Conservation (phyloP, 768 basidiomycete species). For the Tulasnella sp. region DNA sequence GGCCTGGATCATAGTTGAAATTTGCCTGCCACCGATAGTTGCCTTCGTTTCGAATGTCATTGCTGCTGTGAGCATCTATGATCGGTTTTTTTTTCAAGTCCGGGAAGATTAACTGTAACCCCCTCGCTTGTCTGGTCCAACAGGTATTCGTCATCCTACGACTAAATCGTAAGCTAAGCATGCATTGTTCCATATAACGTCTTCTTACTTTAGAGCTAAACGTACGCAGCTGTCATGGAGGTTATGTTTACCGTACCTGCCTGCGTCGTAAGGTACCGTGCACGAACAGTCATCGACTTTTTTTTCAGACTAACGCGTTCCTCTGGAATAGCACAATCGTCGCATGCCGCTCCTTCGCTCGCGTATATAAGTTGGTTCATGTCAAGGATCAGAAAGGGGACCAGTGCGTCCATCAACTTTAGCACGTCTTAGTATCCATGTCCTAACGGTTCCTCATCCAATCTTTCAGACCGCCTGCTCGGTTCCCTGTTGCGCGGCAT, state of each 20-base stretch:
- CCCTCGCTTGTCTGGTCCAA: not conserved
- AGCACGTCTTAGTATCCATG: not conserved
- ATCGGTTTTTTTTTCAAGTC: not conserved
- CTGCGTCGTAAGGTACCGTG: not conserved
- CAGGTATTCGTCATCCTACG: constrained; percentile 5
- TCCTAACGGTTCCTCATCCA: not conserved
- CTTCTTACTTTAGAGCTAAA: not conserved
- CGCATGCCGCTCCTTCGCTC: constrained; percentile 8
- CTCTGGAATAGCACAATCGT: constrained; percentile 1
- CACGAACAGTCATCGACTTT: not conserved
- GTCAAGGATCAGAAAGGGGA: not conserved
- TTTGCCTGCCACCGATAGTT: not conserved
- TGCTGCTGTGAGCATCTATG: not conserved
- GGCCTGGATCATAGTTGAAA: not conserved
- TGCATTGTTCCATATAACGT: not conserved
- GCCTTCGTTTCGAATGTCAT: not conserved
- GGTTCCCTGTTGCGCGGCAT: not conserved
- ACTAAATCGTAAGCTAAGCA: not conserved
- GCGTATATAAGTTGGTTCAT: not conserved
- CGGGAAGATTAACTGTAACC: not conserved
- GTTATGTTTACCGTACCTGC: constrained; percentile 8
- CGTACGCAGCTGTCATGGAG: constrained; percentile 4
- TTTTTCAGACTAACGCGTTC: not conserved
- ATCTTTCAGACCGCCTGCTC: not conserved
- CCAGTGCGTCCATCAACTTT: not conserved